Conservation (phyloP, 768 basidiomycete genomes). For the Tulasnella sp. region DNA sequence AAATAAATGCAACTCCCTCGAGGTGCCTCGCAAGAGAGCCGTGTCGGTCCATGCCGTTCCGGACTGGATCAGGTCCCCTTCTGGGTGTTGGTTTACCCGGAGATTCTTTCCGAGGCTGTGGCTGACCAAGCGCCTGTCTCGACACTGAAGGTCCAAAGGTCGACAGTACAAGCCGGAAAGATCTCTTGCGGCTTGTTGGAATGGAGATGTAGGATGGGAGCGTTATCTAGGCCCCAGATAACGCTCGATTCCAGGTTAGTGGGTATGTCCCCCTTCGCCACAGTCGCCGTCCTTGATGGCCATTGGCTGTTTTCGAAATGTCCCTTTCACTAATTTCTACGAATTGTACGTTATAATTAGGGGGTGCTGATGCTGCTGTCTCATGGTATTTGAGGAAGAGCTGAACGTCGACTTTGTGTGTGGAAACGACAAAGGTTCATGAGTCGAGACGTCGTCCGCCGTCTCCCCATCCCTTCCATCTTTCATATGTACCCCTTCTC, state of each 20-base stretch:
- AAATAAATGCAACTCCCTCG: too few species aligned
- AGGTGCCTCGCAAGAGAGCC: too few species aligned
- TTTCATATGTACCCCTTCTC: background rate
- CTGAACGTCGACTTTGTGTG: slow-evolving; percentile 4
- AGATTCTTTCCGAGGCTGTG: too few species aligned
- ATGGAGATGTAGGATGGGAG: background rate
- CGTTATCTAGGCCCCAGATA: too few species aligned
- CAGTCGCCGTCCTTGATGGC: background rate
- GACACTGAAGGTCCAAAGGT: background rate
- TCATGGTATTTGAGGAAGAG: background rate
- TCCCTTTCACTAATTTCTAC: background rate
- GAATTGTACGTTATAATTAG: slow-evolving; percentile 1
- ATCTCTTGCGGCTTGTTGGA: too few species aligned
- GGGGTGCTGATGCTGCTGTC: background rate
- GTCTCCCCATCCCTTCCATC: background rate
- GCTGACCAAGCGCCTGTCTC: background rate
- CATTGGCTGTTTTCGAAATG: background rate
- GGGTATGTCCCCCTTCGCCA: background rate
- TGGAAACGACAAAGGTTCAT: slow-evolving; percentile 8
- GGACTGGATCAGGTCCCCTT: background rate
- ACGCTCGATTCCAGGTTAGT: too few species aligned
- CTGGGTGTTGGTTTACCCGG: too few species aligned
- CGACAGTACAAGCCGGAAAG: background rate
- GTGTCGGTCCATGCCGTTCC: background rate
- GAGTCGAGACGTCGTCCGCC: slow-evolving; percentile 1